Percentiles rank a stretch among this genome's conserved stretches.
Conservation (phyloP, 1,284 basidiomycete genomes). For the Cryptococcus hybrid region DNA sequence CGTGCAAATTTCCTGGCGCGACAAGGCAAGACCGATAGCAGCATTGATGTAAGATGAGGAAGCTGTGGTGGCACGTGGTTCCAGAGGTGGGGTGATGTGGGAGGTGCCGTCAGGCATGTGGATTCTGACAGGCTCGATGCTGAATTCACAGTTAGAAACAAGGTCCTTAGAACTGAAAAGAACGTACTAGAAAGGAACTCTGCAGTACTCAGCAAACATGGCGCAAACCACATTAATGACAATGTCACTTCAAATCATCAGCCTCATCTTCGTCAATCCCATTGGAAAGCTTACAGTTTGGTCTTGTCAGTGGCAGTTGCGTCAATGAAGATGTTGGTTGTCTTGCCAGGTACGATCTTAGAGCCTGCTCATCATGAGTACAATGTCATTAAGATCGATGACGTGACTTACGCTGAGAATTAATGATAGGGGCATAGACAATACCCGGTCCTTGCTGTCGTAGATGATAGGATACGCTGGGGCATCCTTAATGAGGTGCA, state of each 20-base stretch:
- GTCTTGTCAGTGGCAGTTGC: constrained; percentile 97
- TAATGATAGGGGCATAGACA: constrained; percentile 99
- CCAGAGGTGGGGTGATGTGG: constrained; percentile 77
- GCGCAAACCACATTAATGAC: constrained; percentile 91
- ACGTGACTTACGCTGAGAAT: constrained; percentile 65
- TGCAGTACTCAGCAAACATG: constrained; percentile 98
- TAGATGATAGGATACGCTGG: constrained; percentile 99
- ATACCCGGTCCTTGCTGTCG: constrained; percentile 77
- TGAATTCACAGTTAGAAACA: constrained; percentile 43
- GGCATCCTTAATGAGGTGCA: constrained; percentile 90
- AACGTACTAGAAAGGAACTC: constrained; percentile 62
- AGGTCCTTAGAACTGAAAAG: constrained; percentile 59
- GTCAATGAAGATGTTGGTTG: constrained; percentile 94
- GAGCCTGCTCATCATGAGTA: constrained; percentile 57
- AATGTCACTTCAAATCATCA: constrained; percentile 57
- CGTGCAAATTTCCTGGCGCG: constrained; percentile 38
- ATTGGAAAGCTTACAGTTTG: constrained; percentile 60
- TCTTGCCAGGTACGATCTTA: constrained; percentile 88
- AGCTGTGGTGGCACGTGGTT: constrained; percentile 68
- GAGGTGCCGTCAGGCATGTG: constrained; percentile 72
- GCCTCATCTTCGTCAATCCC: neutral
- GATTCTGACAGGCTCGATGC: constrained; percentile 86
- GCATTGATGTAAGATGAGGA: constrained; percentile 91
- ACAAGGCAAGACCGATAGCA: constrained; percentile 80
- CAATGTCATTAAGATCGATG: neutral